Base-by-base conservation (phyloP, 1,284 basidiomycete genomes). In the Trichosporon ovoides region DNA sequence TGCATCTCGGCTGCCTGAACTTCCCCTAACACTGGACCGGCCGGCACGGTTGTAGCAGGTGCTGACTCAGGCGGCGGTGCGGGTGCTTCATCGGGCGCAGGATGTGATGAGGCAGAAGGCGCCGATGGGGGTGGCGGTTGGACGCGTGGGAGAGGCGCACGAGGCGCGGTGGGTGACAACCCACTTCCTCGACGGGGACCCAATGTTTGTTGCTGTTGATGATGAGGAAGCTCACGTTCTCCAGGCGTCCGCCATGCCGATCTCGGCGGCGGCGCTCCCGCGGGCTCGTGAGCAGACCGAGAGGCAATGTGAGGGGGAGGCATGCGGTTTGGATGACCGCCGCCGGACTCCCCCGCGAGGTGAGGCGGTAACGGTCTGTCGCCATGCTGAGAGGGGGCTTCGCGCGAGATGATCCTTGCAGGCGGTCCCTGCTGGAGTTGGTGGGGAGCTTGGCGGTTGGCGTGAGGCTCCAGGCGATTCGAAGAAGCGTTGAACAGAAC, bases 401-500 rank as follows among this genome's bases (percentile, higher is more conserved):
- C 62, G 16, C 66, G 65, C 10, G 63, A 54, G 83, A 56, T 79
- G 65, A 59, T 79, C 76, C 62, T 52, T 62, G 72, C 69, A 69
- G 68, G 59, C 49, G 70, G 66, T 18, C 65, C 37, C 50, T 69
- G 56, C 78, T 60, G 63, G 3, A 56, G 50, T n/a, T 53, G 63
- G 68, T 53, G 63, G 68, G 52, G 56, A 60, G 40, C 87, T 6
- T 57, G 55, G 18, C 64, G 63, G 28, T 53, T 22, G 13, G 53
- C 11, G n/a, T 65, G 57, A 12, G 69, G 87, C 74, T 94, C 91
- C 57, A 93, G 76, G 56, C 85, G 83, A 72, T 93, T 94, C 11
- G 86, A 90, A 9, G 86, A 84, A 68, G 92, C 91, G 67, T 95
- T 94, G 80, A 93, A 95, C n/a, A 95, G 79, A 0, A 87, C 85